Conservation (phyloP, 2,329 filamentous ascomycete species). For the Cucurbitaria berberidis region DNA sequence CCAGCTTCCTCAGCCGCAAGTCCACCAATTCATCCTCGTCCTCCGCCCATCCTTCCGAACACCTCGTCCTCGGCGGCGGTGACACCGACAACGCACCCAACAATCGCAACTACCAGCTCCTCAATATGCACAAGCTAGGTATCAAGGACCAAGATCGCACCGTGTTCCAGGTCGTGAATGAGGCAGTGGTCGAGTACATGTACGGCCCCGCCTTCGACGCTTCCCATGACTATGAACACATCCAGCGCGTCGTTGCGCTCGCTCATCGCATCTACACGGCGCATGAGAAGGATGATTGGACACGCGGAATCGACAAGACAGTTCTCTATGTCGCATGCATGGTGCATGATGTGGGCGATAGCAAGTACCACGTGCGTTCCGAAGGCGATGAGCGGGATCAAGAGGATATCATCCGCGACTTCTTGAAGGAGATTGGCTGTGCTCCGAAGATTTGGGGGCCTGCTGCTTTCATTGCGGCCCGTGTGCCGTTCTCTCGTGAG, state of each 20-base stretch:
- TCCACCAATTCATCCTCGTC: background rate
- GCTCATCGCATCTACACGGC: slow-evolving; percentile 67
- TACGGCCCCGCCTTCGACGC: slow-evolving; percentile 81
- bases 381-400: slow-evolving; percentile 3
- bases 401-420: slow-evolving; percentile 48
- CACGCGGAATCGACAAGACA: slow-evolving; percentile 55
- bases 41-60: background rate
- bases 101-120: background rate
- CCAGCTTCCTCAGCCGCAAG: background rate
- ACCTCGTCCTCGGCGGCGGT: background rate
- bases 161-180: slow-evolving; percentile 32
- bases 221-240: slow-evolving; percentile 85
- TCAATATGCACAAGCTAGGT: background rate
- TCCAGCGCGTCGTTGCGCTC: slow-evolving; percentile 74
- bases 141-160: background rate
- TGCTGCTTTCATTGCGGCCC: slow-evolving; percentile 72
- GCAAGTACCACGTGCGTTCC: slow-evolving; percentile 65
- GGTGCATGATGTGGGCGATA: slow-evolving; percentile 79
- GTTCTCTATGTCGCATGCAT: slow-evolving; percentile 67
- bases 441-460: slow-evolving; percentile 64
- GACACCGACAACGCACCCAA: background rate
- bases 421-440: slow-evolving; percentile 65
- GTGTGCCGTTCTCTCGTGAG: slow-evolving; percentile 80
- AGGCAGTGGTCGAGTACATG: slow-evolving; percentile 22
- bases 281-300: slow-evolving; percentile 47